Conservation (phyloP, 2,329 filamentous ascomycete genomes). For the Penicillium sp. region DNA sequence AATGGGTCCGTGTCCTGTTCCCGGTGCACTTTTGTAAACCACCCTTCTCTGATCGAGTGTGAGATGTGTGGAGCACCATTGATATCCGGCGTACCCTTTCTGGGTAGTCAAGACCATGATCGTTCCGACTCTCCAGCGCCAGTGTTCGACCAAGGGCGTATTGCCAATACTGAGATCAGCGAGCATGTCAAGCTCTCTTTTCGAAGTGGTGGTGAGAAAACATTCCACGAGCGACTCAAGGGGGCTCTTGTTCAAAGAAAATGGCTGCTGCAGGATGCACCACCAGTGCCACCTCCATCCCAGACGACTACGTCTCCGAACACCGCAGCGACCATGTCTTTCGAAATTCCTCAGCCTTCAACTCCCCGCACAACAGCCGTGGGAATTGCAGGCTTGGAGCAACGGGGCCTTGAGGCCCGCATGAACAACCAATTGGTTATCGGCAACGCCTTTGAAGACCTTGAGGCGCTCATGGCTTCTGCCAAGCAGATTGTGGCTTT, state of each 20-base stretch:
- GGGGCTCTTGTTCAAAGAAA: slow-evolving; percentile 84
- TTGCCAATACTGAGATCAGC: slow-evolving; percentile 53
- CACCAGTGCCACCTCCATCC: slow-evolving; percentile 67
- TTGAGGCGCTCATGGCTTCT: slow-evolving; percentile 94
- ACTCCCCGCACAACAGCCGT: slow-evolving; percentile 54
- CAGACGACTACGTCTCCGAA: slow-evolving; percentile 28
- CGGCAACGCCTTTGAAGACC: slow-evolving; percentile 87
- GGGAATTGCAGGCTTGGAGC: slow-evolving; percentile 88
- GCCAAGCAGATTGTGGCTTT: slow-evolving; percentile 93
- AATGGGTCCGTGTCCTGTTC: slow-evolving; percentile 54
- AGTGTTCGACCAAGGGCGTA: slow-evolving; percentile 46
- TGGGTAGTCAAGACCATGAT: slow-evolving; percentile 21
- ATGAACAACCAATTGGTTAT: slow-evolving; percentile 93
- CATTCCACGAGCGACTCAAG: slow-evolving; percentile 84
- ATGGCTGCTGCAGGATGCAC: slow-evolving; percentile 87
- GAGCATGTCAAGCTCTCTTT: slow-evolving; percentile 91
- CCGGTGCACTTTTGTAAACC: slow-evolving; percentile 88
- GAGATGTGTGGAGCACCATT: slow-evolving; percentile 86
- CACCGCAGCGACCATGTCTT: slow-evolving; percentile 22
- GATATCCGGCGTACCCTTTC: slow-evolving; percentile 48
- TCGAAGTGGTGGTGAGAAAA: slow-evolving; percentile 77
- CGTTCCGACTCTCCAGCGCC: slow-evolving; percentile 76
- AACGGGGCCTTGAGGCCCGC: slow-evolving; percentile 72
- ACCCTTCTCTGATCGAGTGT: slow-evolving; percentile 76
- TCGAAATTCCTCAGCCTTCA: slow-evolving; percentile 22